Conservation (phyloP, 1,284 basidiomycete genomes). For the Ceratobasidium sp. region DNA sequence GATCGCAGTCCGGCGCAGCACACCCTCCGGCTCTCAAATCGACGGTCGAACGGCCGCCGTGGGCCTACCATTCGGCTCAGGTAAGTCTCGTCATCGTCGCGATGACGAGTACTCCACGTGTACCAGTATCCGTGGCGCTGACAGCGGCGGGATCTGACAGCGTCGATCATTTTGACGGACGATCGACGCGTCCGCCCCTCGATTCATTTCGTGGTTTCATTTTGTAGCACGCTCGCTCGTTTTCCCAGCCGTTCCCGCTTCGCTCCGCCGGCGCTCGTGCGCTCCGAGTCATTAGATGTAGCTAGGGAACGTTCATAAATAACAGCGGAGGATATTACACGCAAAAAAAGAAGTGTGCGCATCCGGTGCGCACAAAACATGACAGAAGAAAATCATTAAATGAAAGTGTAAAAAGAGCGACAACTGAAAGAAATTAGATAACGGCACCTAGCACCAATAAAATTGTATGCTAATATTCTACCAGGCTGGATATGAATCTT, state of each 20-base stretch:
- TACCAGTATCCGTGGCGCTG: not conserved
- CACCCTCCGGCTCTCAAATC: not conserved
- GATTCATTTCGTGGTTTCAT: not conserved
- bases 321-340: too few species aligned
- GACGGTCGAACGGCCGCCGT: not conserved
- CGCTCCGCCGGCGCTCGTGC: too few species aligned
- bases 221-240: constrained; percentile 50
- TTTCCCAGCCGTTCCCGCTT: not conserved
- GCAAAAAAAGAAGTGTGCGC: too few species aligned
- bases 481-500: not conserved
- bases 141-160: not conserved
- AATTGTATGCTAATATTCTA: not conserved
- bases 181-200: not conserved
- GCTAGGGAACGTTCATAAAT: too few species aligned
- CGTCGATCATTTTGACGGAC: not conserved
- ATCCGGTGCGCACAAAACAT: too few species aligned
- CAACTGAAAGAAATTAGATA: too few species aligned
- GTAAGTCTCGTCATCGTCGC: not conserved
- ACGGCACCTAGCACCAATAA: not conserved
- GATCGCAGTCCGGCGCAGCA: not conserved
- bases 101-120: not conserved
- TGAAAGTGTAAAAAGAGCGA: too few species aligned
- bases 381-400: too few species aligned
- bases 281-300: too few species aligned
- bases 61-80: not conserved